A percentile compares a stretch with the other conserved stretches of the same genome.
Evolutionary conservation across 2,329 filamentous ascomycete species (phyloP).

Genomic region (Colletotrichum tanaceti): DNA sequence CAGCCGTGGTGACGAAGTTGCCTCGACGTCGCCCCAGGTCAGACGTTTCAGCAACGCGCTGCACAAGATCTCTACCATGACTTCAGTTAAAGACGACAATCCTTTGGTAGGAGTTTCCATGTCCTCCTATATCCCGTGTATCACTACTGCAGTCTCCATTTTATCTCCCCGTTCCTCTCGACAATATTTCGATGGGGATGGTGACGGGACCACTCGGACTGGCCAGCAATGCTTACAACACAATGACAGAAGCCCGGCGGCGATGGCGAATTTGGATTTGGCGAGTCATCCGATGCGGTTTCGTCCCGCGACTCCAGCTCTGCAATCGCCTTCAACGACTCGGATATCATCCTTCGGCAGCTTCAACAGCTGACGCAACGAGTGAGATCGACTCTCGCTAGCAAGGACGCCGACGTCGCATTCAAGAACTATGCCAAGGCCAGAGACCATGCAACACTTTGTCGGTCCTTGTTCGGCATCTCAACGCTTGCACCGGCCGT

Average conservation of each 20-base stretch:
- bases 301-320: slow-evolving; percentile 43
- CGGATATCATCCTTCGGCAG: slow-evolving; percentile 51
- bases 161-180: neutral
- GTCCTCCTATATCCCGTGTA: no score
- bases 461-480: slow-evolving; percentile 7
- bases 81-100: neutral
- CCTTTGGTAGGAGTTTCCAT: neutral
- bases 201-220: slow-evolving; percentile 1
- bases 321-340: slow-evolving; percentile 45
- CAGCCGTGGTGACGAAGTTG: slow-evolving; percentile 21
- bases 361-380: slow-evolving; percentile 51
- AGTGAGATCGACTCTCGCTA: slow-evolving; percentile 50
- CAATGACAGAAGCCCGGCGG: slow-evolving; percentile 10
- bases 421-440: slow-evolving; percentile 59
- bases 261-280: slow-evolving; percentile 4
- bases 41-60: slow-evolving; percentile 11
- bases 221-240: slow-evolving; percentile 2
- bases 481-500: neutral
- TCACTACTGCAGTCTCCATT: no score
- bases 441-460: slow-evolving; percentile 40
- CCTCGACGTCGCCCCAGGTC: slow-evolving; percentile 11
- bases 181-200: neutral
- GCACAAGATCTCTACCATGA: slow-evolving; percentile 4
- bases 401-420: slow-evolving; percentile 55
- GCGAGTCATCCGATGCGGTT: neutral